Evolutionary conservation across 1,284 basidiomycete genomes (phyloP).

Genomic region (Cryptococcus sp.): DNA sequence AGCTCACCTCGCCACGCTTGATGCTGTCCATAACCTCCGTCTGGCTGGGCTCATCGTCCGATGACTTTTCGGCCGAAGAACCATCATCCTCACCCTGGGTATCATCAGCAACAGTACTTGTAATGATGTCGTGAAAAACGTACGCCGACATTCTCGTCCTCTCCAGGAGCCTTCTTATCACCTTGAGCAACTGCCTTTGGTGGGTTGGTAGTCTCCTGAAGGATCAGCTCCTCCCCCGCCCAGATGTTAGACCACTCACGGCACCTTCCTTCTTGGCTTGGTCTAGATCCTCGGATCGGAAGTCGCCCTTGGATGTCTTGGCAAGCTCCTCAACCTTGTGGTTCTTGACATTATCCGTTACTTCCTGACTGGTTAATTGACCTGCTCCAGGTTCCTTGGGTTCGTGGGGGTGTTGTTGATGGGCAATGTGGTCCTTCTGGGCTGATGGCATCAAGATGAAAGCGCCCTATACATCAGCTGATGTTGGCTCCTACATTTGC

Average conservation of each 20-base stretch:
- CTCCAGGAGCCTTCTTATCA: not conserved
- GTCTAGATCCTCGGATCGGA: not conserved
- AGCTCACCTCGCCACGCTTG: not conserved
- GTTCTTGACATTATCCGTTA: not conserved
- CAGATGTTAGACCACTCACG: not conserved
- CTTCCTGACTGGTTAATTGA: not conserved
- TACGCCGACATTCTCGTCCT: not conserved
- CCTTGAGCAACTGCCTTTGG: not conserved
- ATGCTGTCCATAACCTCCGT: not conserved
- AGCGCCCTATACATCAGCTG: slow-evolving; percentile 9
- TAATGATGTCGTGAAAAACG: not conserved
- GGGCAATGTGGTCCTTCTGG: slow-evolving; percentile 6
- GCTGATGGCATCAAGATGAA: slow-evolving; percentile 17
- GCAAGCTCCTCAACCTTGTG: not conserved
- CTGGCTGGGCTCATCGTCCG: not conserved
- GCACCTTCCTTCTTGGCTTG: not conserved
- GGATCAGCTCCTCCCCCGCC: not conserved
- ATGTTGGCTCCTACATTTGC: not conserved
- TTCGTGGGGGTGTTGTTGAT: slow-evolving; percentile 1
- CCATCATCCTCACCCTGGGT: not conserved
- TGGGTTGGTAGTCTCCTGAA: not conserved
- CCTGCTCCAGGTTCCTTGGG: not conserved
- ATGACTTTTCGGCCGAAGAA: not conserved
- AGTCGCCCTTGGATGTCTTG: not conserved
- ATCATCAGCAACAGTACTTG: not conserved